These are phyloP conservation scores for Gossypium gossypioides DNA, from an alignment of 441 rosid species.

Conservation along the genomic window DNA sequence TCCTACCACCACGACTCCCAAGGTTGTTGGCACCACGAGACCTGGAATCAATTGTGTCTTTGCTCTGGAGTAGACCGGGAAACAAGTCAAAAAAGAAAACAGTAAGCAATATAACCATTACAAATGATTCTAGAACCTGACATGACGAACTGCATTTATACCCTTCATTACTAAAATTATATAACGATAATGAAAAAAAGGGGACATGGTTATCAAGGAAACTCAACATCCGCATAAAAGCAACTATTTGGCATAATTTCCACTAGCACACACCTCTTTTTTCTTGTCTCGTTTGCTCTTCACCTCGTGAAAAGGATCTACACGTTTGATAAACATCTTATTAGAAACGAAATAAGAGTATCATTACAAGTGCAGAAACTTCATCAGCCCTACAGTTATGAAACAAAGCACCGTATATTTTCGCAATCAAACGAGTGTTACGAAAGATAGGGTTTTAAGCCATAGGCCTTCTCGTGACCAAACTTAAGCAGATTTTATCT, in stretches of 20 bases:
- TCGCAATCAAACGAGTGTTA: not conserved
- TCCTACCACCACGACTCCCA: constrained; percentile 58
- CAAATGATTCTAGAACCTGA: not conserved
- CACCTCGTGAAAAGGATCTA: constrained; percentile 94
- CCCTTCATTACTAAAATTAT: not conserved
- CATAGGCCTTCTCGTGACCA: not conserved
- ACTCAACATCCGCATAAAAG: constrained; percentile 2
- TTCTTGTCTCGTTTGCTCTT: constrained; percentile 93
- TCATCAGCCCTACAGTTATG: not conserved
- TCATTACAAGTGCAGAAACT: not conserved
- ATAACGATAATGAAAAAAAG: not conserved
- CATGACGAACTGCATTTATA: not conserved
- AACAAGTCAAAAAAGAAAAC: not conserved
- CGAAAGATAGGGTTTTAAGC: not conserved
- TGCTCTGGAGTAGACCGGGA: constrained; percentile 39
- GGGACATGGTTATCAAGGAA: not conserved
- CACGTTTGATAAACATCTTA: constrained; percentile 14
- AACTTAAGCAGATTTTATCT: not conserved
- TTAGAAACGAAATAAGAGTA: constrained; percentile 11
- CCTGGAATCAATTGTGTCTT: constrained; percentile 52
- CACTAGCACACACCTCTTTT: constrained; percentile 60
- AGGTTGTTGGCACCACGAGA: constrained; percentile 48
- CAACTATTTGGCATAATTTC: not conserved
- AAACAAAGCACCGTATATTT: not conserved
- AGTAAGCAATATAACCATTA: not conserved